phyloP scores from a whole-genome alignment of 257 asterid species.

The Asclepias syriaca region DNA sequence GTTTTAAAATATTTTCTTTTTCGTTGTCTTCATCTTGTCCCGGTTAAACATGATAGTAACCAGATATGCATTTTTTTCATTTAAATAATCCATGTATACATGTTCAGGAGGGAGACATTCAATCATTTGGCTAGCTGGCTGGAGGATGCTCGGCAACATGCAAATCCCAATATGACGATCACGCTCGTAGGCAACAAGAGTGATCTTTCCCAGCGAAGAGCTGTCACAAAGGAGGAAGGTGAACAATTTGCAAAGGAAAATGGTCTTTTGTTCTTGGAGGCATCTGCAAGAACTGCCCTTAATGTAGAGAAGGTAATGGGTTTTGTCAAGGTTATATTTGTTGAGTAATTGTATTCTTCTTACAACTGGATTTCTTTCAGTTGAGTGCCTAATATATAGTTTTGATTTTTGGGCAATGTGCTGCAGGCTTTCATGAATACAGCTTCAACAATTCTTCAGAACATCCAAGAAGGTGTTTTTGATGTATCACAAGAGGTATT shows the following conservation, averaged over 20 bases:
- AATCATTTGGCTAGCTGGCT: constrained; percentile 80
- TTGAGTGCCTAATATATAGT: neutral
- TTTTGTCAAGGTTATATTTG: neutral
- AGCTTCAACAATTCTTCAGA: constrained; percentile 63
- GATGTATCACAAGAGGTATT: constrained; percentile 70
- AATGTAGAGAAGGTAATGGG: constrained; percentile 66
- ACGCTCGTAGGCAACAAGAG: constrained; percentile 76
- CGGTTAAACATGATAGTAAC: neutral
- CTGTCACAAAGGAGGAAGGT: constrained; percentile 83
- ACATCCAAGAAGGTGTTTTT: constrained; percentile 66
- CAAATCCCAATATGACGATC: constrained; percentile 71
- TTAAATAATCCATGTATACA: constrained; percentile 1
- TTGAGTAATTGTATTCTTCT: neutral
- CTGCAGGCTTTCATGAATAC: constrained; percentile 61
- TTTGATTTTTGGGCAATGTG: neutral
- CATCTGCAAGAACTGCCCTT: constrained; percentile 81
- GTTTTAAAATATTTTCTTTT: neutral
- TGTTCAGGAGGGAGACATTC: constrained; percentile 65
- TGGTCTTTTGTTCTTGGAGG: constrained; percentile 67
- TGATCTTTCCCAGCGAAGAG: constrained; percentile 70
- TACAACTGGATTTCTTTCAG: neutral
- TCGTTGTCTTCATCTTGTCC: neutral
- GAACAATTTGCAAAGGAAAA: constrained; percentile 80
- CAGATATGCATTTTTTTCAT: neutral
- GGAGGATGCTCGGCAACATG: constrained; percentile 84